These are phyloP conservation scores for Heliamphora pulchella DNA, from an alignment of 179 eudicot genomes.

Conservation along the genomic window DNA sequence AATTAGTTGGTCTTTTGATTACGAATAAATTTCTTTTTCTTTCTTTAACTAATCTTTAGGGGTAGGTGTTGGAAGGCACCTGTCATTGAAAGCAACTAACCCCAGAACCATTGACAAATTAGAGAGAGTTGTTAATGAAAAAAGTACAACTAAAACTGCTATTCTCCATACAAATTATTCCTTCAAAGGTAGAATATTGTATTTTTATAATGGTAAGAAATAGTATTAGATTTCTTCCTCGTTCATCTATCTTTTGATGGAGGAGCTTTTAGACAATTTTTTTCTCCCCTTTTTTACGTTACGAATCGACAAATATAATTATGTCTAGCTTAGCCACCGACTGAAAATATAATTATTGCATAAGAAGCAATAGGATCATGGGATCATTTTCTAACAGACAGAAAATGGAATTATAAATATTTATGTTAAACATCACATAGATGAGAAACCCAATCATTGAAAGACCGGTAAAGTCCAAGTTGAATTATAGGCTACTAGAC, in stretches of 20 bases:
- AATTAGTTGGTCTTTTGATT: slow-evolving; percentile 3
- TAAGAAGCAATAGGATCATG: no score
- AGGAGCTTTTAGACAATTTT: neutral
- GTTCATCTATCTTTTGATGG: neutral
- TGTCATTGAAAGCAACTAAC: slow-evolving; percentile 15
- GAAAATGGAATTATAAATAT: no score
- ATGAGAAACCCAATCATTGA: neutral
- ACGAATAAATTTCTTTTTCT: neutral
- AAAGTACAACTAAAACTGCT: neutral
- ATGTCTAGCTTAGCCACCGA: neutral
- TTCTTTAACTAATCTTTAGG: neutral
- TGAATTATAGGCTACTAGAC: neutral
- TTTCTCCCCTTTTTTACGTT: no score
- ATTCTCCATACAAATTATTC: neutral
- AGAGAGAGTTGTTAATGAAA: neutral
- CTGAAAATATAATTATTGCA: no score
- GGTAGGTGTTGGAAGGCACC: slow-evolving; percentile 15
- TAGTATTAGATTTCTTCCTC: neutral
- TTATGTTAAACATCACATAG: no score
- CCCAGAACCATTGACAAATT: neutral
- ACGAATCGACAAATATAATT: neutral
- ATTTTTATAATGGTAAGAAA: neutral
- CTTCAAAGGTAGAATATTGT: neutral
- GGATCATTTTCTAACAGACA: no score
- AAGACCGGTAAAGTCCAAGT: neutral